These are phyloP conservation scores for Microcos paniculata DNA, from an alignment of 345 rosid genomes.

Conservation along the genomic window DNA sequence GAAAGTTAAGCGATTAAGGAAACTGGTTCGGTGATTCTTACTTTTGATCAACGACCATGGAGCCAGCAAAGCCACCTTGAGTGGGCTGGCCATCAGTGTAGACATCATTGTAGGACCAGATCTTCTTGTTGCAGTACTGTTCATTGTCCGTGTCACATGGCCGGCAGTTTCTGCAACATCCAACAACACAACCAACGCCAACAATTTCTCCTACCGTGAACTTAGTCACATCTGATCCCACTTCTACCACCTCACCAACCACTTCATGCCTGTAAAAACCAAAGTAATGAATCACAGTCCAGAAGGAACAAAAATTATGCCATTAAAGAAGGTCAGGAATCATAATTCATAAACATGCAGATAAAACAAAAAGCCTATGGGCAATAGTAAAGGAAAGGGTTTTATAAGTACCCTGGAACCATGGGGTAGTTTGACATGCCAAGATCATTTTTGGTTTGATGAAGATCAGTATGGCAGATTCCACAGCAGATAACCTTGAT, in stretches of 20 bases:
- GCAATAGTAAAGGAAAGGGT: neutral
- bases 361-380: neutral
- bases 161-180: slow-evolving; percentile 50
- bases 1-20: too few relatives aligned
- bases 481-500: slow-evolving; percentile 65
- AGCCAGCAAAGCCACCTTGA: slow-evolving; percentile 55
- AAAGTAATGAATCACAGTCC: neutral
- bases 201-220: slow-evolving; percentile 50
- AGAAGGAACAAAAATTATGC: too few relatives aligned
- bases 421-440: slow-evolving; percentile 69
- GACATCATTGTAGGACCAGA: slow-evolving; percentile 55
- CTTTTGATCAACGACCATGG: slow-evolving; percentile 62
- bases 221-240: slow-evolving; percentile 56
- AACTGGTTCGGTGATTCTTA: slow-evolving; percentile 11
- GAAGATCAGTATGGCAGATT: slow-evolving; percentile 75
- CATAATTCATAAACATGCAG: neutral
- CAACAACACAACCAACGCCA: slow-evolving; percentile 61
- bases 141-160: slow-evolving; percentile 56
- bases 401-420: slow-evolving; percentile 64
- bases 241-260: slow-evolving; percentile 72
- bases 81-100: slow-evolving; percentile 51
- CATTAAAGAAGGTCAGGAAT: neutral
- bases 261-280: slow-evolving; percentile 63
- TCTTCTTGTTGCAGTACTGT: slow-evolving; percentile 58
- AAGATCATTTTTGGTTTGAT: slow-evolving; percentile 60